These are phyloP conservation scores for Yamadazyma ubonensis DNA, from an alignment of 805 yeast genomes.

Conservation along the genomic window DNA sequence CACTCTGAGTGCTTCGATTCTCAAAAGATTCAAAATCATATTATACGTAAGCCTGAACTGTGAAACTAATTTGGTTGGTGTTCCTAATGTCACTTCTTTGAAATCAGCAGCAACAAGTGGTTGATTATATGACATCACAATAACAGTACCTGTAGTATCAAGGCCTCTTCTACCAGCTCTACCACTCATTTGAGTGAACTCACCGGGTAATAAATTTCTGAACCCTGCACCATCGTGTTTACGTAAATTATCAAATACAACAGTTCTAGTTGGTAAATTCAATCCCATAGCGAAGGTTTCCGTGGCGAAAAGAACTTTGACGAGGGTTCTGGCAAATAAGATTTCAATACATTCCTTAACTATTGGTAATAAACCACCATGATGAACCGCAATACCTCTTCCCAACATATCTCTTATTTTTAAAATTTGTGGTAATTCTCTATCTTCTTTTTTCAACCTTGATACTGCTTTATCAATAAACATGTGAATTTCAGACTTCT, in stretches of 20 bases:
- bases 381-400: slow-evolving; percentile 94
- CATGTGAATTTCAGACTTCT: slow-evolving; percentile 89
- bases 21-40: slow-evolving; percentile 86
- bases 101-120: slow-evolving; percentile 59
- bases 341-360: slow-evolving; percentile 93
- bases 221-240: slow-evolving; percentile 89
- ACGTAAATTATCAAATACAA: slow-evolving; percentile 78
- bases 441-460: slow-evolving; percentile 84
- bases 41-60: slow-evolving; percentile 94
- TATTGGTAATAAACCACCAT: slow-evolving; percentile 90
- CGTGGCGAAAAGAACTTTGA: slow-evolving; percentile 91
- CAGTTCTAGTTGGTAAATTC: slow-evolving; percentile 94
- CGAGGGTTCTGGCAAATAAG: slow-evolving; percentile 78
- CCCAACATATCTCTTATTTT: slow-evolving; percentile 78
- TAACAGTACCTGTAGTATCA: slow-evolving; percentile 91
- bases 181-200: slow-evolving; percentile 98
- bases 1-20: slow-evolving; percentile 94
- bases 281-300: slow-evolving; percentile 99
- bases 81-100: slow-evolving; percentile 81
- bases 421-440: slow-evolving; percentile 88
- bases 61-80: slow-evolving; percentile 84
- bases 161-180: slow-evolving; percentile 98
- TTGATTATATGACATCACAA: slow-evolving; percentile 77
- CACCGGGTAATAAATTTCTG: slow-evolving; percentile 88
- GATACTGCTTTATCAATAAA: slow-evolving; percentile 87